Base-by-base conservation (phyloP, 1,139 yeast species). In the Pneumocystis wakefieldiae region DNA sequence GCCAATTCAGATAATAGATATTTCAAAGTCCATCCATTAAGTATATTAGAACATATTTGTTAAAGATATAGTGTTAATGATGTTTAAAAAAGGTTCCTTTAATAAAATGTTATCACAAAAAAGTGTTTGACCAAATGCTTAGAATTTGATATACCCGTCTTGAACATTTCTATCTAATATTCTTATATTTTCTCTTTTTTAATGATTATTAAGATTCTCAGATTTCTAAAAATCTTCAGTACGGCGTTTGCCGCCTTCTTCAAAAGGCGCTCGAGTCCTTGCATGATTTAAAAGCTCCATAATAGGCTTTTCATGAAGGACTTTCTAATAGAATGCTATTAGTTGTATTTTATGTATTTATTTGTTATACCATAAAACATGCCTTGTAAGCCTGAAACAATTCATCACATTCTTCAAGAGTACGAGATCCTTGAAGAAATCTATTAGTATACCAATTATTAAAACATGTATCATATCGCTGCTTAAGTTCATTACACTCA, bases 401-500 rank as follows among this genome's bases (percentile, higher is more conserved):
- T 41, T 65, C 67, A 19, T 62, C 64, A 53, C 67, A 65, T 32
- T 64, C 64, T 32, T 62, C 61, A 42, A 61, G 41, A n/a, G 58
- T 53, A 24, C 62, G 42, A 42, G 61, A 62, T 7, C 67, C 67
- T 61, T 62, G 38, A 64, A 61, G 62, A 65, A 65, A 59, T 57
- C 62, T 35, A 35, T 64, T 64, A 57, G 66, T 61, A 59, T 65
- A 65, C 67, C 67, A 65, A 62, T 65, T 63, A 35, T 65, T 65
- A 61, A 65, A 65, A 57, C 67, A 65, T 53, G 67, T 61, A 39
- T 65, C 67, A 59, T 65, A 65, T 48, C 62, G 32, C 39, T 64
- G 58, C 63, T 65, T 63, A 38, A 63, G 29, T 59, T 62, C 61
- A 32, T 63, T 63, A 58, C 65, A 63, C n/a, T 63, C 65, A 6